These are phyloP conservation scores for Colletotrichum coccodes DNA, from an alignment of 2,329 filamentous ascomycete species.

Conservation along the genomic window DNA sequence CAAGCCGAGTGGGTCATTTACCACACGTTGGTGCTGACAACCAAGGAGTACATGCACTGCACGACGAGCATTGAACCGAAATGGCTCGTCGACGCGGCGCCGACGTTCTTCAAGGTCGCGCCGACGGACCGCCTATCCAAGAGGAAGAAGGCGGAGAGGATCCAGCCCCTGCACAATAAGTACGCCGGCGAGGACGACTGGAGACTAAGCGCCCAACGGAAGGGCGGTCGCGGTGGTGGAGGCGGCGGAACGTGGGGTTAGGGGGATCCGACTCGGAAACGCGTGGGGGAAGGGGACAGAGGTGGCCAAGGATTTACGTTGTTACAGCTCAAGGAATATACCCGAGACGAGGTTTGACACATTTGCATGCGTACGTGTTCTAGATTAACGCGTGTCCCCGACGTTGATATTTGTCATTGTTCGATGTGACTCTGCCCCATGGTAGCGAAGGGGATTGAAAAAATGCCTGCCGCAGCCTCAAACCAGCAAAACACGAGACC, in stretches of 20 bases:
- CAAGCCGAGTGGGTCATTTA: conserved; percentile 97
- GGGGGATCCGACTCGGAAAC: neutral
- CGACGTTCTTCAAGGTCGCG: conserved; percentile 98
- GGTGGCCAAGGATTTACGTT: neutral
- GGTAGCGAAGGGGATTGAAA: neutral
- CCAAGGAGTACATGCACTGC: conserved; percentile 98
- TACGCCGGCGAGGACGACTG: conserved; percentile 95
- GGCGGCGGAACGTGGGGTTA: conserved; percentile 93
- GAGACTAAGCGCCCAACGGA: conserved; percentile 88
- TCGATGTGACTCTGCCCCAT: neutral
- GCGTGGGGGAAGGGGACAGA: neutral
- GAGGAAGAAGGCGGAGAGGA: conserved; percentile 92
- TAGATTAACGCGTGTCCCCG: neutral
- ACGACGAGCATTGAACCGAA: conserved; percentile 95
- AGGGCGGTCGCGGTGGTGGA: conserved; percentile 83
- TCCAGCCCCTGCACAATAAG: conserved; percentile 94
- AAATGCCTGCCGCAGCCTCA: neutral
- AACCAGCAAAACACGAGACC: neutral
- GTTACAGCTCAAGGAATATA: conserved; percentile 4
- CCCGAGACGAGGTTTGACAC: neutral
- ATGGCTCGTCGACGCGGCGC: conserved; percentile 93
- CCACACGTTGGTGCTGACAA: conserved; percentile 89
- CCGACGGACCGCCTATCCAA: conserved; percentile 88
- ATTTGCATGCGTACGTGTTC: neutral
- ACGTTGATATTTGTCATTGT: neutral